These are phyloP conservation scores for Millerozyma acaciae DNA, from an alignment of 805 yeast genomes.

Conservation along the genomic window DNA sequence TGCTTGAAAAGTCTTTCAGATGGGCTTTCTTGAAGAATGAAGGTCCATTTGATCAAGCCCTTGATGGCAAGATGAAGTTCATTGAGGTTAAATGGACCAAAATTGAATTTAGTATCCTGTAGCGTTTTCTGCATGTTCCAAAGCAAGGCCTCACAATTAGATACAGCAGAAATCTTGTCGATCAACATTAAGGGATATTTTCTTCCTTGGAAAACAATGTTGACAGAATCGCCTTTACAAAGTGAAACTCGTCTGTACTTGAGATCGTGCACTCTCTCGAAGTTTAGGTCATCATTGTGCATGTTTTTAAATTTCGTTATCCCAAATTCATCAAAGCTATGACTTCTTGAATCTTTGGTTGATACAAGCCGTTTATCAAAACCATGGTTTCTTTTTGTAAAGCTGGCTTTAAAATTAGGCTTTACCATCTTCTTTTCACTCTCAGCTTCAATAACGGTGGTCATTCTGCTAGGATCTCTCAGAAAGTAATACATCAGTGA, in stretches of 20 bases:
- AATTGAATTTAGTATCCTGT: slow-evolving; percentile 6
- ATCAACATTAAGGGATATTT: slow-evolving; percentile 22
- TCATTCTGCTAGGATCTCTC: slow-evolving; percentile 25
- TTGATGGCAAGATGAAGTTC: slow-evolving; percentile 19
- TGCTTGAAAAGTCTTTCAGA: too few relatives aligned
- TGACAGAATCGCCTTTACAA: slow-evolving; percentile 11
- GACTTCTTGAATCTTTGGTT: slow-evolving; percentile 10
- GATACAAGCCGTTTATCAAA: background rate
- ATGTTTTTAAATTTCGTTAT: background rate
- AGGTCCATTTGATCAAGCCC: slow-evolving; percentile 26
- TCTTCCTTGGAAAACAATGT: slow-evolving; percentile 15
- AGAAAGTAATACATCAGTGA: slow-evolving; percentile 12
- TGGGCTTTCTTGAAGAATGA: slow-evolving; percentile 30
- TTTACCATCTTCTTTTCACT: slow-evolving; percentile 18
- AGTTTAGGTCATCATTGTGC: slow-evolving; percentile 9
- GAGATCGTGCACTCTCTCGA: slow-evolving; percentile 13
- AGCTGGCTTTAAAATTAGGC: too few relatives aligned
- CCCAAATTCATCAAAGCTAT: background rate
- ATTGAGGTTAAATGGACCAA: background rate
- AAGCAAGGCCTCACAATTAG: slow-evolving; percentile 14
- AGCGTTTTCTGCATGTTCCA: slow-evolving; percentile 15
- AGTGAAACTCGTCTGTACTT: slow-evolving; percentile 14
- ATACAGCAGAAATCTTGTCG: slow-evolving; percentile 16
- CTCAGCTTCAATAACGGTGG: slow-evolving; percentile 34
- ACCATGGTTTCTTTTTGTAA: background rate